phyloP scores from a whole-genome alignment of 2,329 filamentous ascomycete species.

The Rhynchosporium graminicola region DNA sequence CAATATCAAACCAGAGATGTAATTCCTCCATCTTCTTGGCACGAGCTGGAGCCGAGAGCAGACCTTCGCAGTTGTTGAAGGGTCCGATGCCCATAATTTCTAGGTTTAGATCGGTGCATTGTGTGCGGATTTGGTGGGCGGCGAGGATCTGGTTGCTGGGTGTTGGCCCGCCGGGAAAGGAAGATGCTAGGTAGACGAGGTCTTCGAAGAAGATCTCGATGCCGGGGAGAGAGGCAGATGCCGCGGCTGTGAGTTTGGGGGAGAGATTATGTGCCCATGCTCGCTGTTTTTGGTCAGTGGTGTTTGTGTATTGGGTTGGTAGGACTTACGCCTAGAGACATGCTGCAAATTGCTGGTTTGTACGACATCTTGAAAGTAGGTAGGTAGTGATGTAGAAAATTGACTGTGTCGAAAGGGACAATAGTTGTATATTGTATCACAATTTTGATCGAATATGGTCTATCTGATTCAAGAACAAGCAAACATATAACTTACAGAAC shows the following conservation, averaged over 20 bases:
- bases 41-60: constrained; percentile 62
- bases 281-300: constrained; percentile 54
- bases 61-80: constrained; percentile 76
- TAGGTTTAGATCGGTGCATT: constrained; percentile 59
- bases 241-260: constrained; percentile 68
- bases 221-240: constrained; percentile 63
- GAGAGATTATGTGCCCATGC: constrained; percentile 67
- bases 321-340: constrained; percentile 64
- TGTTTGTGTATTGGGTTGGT: background rate
- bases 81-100: constrained; percentile 60
- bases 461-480: background rate
- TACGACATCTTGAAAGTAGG: constrained; percentile 48
- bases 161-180: constrained; percentile 35
- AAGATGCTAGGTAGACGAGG: constrained; percentile 58
- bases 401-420: background rate
- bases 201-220: constrained; percentile 82
- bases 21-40: constrained; percentile 61
- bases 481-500: background rate
- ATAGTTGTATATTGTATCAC: too few relatives aligned
- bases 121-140: constrained; percentile 54
- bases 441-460: too few relatives aligned
- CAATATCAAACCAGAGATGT: constrained; percentile 68
- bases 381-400: background rate
- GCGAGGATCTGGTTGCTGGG: constrained; percentile 53
- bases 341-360: constrained; percentile 70